phyloP scores from a whole-genome alignment of 2,329 filamentous ascomycete genomes.

The Aspergillus hortae region DNA sequence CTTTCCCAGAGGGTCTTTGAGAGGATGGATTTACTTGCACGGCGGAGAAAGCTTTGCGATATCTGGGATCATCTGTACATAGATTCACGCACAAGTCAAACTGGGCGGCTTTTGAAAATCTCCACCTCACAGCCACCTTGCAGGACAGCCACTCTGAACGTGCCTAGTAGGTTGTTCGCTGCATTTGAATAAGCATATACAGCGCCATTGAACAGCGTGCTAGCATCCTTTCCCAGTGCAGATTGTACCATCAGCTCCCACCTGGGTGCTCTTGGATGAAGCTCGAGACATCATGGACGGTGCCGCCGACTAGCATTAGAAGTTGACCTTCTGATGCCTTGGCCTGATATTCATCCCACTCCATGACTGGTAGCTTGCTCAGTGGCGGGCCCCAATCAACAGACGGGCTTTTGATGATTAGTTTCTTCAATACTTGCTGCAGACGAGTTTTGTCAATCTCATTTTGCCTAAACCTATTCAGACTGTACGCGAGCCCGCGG shows the following conservation, averaged over 20 bases:
- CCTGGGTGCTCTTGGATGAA: conserved; percentile 1
- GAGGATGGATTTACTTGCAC: too few species aligned
- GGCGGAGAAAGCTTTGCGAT: too few species aligned
- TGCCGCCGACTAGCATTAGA: neutral
- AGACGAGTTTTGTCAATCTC: neutral
- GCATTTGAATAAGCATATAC: conserved; percentile 1
- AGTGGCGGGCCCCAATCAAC: neutral
- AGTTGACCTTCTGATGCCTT: neutral
- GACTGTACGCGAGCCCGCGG: neutral
- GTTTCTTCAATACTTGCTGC: neutral
- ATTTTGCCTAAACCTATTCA: neutral
- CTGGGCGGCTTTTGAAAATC: neutral
- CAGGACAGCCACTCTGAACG: conserved; percentile 1
- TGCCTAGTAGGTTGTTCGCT: neutral
- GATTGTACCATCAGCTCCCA: neutral
- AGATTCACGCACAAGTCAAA: too few species aligned
- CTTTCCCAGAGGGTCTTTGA: too few species aligned
- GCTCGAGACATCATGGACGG: neutral
- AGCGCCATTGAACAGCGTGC: neutral
- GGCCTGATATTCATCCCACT: neutral
- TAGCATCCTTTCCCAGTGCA: conserved; percentile 2
- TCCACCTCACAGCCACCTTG: neutral
- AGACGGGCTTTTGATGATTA: neutral
- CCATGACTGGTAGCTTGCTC: neutral
- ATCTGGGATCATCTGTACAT: too few species aligned